Percentiles rank a stretch among this genome's conserved stretches.
These are phyloP conservation scores for Prunus persica DNA, from an alignment of 306 rosid species.

Conservation along the genomic window DNA sequence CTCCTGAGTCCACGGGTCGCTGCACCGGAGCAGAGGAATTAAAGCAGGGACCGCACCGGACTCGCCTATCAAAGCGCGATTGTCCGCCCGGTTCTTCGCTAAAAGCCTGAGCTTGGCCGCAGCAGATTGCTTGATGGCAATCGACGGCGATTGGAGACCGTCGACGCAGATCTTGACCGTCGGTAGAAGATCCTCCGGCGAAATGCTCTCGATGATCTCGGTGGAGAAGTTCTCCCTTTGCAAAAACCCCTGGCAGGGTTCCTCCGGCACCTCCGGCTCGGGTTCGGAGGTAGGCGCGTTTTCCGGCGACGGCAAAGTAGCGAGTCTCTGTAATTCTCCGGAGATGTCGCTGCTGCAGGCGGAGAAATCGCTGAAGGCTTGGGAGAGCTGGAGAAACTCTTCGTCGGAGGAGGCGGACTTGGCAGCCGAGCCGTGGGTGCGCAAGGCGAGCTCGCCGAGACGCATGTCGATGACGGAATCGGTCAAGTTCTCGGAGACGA, in stretches of 20 bases:
- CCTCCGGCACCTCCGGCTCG: slow-evolving; percentile 34
- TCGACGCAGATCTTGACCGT: slow-evolving; percentile 93
- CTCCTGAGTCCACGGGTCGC: slow-evolving; percentile 94
- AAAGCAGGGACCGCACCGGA: slow-evolving; percentile 87
- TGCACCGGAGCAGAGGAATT: slow-evolving; percentile 87
- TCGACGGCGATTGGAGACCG: slow-evolving; percentile 66
- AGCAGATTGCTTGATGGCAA: slow-evolving; percentile 82
- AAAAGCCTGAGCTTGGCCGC: slow-evolving; percentile 86
- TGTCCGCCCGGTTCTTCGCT: slow-evolving; percentile 91
- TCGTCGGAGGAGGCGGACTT: slow-evolving; percentile 41
- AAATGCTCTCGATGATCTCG: slow-evolving; percentile 91
- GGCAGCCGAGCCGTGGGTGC: slow-evolving; percentile 35
- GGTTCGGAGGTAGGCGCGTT: slow-evolving; percentile 18
- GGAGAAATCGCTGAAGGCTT: slow-evolving; percentile 80
- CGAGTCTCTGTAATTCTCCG: slow-evolving; percentile 84
- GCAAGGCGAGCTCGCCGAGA: slow-evolving; percentile 78
- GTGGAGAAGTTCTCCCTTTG: slow-evolving; percentile 88
- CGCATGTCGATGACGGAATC: slow-evolving; percentile 86
- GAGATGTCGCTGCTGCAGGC: slow-evolving; percentile 93
- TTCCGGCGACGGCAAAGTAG: slow-evolving; percentile 60
- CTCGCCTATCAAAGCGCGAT: slow-evolving; percentile 76
- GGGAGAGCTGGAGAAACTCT: slow-evolving; percentile 79
- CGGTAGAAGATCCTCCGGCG: slow-evolving; percentile 99
- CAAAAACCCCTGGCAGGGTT: slow-evolving; percentile 84
- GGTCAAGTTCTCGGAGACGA: slow-evolving; percentile 62